A percentile compares a stretch with the other conserved stretches of the same genome.
These are phyloP conservation scores for Fusarium robinianum DNA, from an alignment of 2,329 filamentous ascomycete genomes.

Conservation along the genomic window DNA sequence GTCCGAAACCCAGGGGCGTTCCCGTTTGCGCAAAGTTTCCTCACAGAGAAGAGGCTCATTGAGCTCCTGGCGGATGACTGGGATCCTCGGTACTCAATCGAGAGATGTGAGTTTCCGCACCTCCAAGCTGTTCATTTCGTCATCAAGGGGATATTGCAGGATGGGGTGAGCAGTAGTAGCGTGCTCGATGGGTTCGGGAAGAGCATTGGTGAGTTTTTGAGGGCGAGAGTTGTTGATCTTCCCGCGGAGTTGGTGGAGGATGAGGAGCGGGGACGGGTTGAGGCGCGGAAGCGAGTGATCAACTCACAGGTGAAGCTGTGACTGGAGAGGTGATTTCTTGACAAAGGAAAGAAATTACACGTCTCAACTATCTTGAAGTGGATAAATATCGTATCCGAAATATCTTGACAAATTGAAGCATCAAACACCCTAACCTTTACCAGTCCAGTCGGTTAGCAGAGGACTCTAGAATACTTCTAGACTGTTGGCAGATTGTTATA, in stretches of 20 bases:
- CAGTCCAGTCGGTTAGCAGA: too few relatives aligned
- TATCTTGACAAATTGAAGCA: too few relatives aligned
- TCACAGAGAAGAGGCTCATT: conserved; percentile 44
- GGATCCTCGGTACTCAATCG: conserved; percentile 45
- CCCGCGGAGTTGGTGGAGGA: conserved; percentile 30
- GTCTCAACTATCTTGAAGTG: too few relatives aligned
- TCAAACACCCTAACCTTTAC: too few relatives aligned
- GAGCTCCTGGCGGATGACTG: conserved; percentile 51
- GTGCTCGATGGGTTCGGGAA: conserved; percentile 56
- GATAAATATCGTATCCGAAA: too few relatives aligned
- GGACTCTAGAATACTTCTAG: too few relatives aligned
- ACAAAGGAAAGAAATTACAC: too few relatives aligned
- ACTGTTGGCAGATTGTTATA: too few relatives aligned
- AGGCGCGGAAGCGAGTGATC: not conserved
- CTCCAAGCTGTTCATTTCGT: conserved; percentile 52
- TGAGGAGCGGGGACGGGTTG: conserved; percentile 25
- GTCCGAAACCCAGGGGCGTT: conserved; percentile 45
- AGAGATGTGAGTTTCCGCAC: conserved; percentile 51
- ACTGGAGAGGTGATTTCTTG: not conserved
- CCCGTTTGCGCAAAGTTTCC: conserved; percentile 46
- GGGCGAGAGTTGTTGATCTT: conserved; percentile 37
- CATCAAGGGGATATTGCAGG: conserved; percentile 49
- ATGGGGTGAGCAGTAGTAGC: conserved; percentile 52
- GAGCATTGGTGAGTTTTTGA: conserved; percentile 55
- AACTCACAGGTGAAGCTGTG: conserved; percentile 3